A percentile compares a stretch with the other conserved stretches of the same genome.
These are phyloP conservation scores for Populus trichocarpa DNA, from an alignment of 441 rosid genomes.

Conservation along the genomic window DNA sequence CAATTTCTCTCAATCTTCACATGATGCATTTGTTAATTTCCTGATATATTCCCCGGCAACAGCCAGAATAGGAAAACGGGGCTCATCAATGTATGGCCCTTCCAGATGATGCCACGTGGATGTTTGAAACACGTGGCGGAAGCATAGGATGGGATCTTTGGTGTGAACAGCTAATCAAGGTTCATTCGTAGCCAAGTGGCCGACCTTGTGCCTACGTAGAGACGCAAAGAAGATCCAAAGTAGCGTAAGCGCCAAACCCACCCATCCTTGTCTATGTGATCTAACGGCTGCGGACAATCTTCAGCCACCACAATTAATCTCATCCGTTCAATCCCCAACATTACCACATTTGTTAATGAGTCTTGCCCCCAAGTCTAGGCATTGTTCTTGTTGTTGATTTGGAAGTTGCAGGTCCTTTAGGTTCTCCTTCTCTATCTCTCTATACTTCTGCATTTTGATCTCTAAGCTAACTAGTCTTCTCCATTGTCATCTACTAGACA, in stretches of 20 bases:
- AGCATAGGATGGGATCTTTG: not conserved
- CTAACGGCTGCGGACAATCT: constrained; percentile 17
- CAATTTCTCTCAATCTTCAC: not conserved
- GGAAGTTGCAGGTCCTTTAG: constrained; percentile 34
- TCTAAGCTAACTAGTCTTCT: not conserved
- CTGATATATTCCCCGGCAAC: not conserved
- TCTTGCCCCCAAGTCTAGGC: constrained; percentile 30
- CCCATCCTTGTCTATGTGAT: constrained; percentile 28
- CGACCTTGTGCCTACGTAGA: constrained; percentile 41
- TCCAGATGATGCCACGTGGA: constrained; percentile 25
- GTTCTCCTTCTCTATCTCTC: not conserved
- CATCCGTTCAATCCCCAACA: constrained; percentile 18
- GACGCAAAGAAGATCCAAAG: constrained; percentile 43
- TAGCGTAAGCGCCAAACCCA: constrained; percentile 47
- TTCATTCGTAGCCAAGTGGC: constrained; percentile 37
- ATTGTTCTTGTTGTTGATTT: constrained; percentile 41
- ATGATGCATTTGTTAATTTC: not conserved
- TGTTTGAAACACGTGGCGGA: constrained; percentile 18
- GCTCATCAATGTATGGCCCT: not conserved
- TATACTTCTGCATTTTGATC: not conserved
- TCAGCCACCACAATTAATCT: constrained; percentile 38
- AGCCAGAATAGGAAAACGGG: not conserved
- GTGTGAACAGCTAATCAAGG: constrained; percentile 25
- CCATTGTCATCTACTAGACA: not conserved
- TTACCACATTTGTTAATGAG: constrained; percentile 24